Evolutionary conservation across 2,329 filamentous ascomycete genomes (phyloP).

Genomic region (Aspergillus quadrilineatus): DNA sequence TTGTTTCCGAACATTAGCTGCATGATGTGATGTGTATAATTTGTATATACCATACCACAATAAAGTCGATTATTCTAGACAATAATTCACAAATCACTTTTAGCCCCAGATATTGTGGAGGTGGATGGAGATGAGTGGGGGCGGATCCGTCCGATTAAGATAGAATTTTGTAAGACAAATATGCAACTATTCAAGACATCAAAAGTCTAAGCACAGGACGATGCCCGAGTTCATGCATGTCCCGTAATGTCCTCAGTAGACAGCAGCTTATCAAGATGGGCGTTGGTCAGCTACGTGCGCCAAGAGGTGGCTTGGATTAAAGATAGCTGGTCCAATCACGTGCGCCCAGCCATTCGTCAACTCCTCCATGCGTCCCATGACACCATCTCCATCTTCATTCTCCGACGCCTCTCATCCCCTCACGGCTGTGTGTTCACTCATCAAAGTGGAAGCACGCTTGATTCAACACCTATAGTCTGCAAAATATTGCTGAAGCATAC

Average conservation of each 20-base stretch:
- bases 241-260: not conserved
- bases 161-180: not conserved
- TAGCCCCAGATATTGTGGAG: not conserved
- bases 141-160: not conserved
- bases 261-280: not conserved
- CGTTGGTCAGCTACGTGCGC: not conserved
- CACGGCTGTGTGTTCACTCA: not conserved
- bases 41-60: conserved; percentile 8
- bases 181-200: not conserved
- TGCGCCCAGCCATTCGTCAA: conserved; percentile 9
- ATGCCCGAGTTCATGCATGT: too few species aligned
- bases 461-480: not conserved
- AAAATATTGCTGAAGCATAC: not conserved
- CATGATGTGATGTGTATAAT: not conserved
- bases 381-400: conserved; percentile 5
- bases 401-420: not conserved
- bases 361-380: conserved; percentile 5
- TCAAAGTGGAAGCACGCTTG: not conserved
- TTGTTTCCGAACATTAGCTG: conserved; percentile 74
- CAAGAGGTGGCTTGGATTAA: conserved; percentile 6
- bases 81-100: not conserved
- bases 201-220: too few species aligned
- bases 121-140: not conserved
- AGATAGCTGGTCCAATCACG: conserved; percentile 7
- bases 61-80: not conserved